Evolutionary conservation across 1,284 basidiomycete species (phyloP), one percentile per base, ranked within the genome.

Genomic region (Cutaneotrichosporon sp.): DNA sequence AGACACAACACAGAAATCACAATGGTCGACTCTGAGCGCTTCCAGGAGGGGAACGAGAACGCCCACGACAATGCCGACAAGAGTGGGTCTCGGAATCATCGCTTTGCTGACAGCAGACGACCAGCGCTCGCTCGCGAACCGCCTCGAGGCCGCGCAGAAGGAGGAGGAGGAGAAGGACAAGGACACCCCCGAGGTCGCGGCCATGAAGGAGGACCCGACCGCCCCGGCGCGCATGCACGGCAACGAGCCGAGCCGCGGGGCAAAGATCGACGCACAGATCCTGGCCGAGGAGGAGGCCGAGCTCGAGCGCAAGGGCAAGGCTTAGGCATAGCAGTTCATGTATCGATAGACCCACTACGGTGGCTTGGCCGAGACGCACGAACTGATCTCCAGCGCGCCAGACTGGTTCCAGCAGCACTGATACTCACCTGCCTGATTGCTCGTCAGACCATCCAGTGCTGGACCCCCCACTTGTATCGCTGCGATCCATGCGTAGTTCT

Each of bases 241-340:
- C 47, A 63, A 63, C 53, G 57, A 63, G 61, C 61, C 61, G 6
- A 55, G 52, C 46, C 61, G 61, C 49, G 61, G 61, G 5, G 61
- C 61, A 27, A 63, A 63, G 54, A 63, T 58, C 29, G 61, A 63
- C 49, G 52, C 57, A 16, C 52, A 63, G 57, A 43, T 63, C 52
- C 46, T 45, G 54, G 38, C 36, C 4, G 60, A 62, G 52, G 60
- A 62, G 60, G 33, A 63, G 56, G 61, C 43, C 18, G 57, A 58
- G 53, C 61, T 63, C 31, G 61, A 59, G 61, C 52, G 56, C 46
- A 63, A 63, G 57, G 54, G 54, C 54, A 56, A 56, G 54, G 49
- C 54, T 20, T 56, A 56, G 18, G 43, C 20, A 11, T 45, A 45
- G 43, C 36, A 14, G 36, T 42, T 42, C 36, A 42, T 42, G 14